Evolutionary conservation across 2,329 filamentous ascomycete genomes (phyloP).

Genomic region (Lasiodiplodia theobromae): DNA sequence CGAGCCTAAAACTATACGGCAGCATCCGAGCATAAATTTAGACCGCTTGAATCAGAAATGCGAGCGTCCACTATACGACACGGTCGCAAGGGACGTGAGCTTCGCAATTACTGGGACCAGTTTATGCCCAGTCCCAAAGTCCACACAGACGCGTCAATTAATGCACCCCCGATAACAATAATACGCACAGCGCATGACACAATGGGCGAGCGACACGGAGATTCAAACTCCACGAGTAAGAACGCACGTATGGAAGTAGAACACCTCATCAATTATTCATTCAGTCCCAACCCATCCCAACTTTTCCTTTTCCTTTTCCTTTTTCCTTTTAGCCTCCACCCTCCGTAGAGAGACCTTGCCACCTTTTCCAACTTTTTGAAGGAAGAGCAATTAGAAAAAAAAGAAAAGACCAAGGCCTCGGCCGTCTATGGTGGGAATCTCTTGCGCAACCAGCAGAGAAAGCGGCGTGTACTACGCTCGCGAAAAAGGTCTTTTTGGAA

Average conservation of each 20-base stretch:
- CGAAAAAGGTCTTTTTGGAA: neutral
- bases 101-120: no score
- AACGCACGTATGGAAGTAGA: neutral
- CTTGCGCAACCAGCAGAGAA: slow-evolving; percentile 10
- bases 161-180: neutral
- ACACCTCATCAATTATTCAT: neutral
- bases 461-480: slow-evolving; percentile 23
- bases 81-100: neutral
- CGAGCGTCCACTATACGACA: neutral
- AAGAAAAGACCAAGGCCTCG: slow-evolving; percentile 5
- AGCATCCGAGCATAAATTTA: neutral
- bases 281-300: neutral
- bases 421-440: slow-evolving; percentile 16
- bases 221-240: neutral
- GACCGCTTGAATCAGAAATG: neutral
- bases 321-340: neutral
- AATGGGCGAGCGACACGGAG: neutral
- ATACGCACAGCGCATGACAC: neutral
- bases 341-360: neutral
- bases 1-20: neutral
- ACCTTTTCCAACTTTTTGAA: neutral
- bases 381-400: neutral
- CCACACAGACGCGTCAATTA: neutral
- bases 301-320: neutral
- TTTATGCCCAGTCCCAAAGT: no score